Evolutionary conservation across 2,329 filamentous ascomycete genomes (phyloP).

Genomic region (Colletotrichum falcatum): DNA sequence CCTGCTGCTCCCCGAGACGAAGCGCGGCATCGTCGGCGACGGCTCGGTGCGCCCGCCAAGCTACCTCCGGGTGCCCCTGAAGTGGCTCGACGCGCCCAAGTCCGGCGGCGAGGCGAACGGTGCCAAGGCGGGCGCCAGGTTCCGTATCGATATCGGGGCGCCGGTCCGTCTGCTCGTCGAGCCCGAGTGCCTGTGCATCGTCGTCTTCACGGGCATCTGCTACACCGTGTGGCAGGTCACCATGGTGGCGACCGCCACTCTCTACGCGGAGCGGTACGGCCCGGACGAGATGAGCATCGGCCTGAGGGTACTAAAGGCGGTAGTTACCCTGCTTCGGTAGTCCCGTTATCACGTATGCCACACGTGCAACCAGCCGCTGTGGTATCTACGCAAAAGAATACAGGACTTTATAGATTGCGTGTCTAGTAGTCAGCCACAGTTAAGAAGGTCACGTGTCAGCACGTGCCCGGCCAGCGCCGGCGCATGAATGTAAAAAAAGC

Average conservation of each 20-base stretch:
- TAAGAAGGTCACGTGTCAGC: too few species aligned
- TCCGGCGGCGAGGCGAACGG: too few species aligned
- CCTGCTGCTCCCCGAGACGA: conserved; percentile 6
- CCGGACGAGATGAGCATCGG: conserved; percentile 4
- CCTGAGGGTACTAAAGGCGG: too few species aligned
- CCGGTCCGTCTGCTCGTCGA: conserved; percentile 1
- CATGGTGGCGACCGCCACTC: conserved; percentile 7
- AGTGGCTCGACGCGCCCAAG: background rate
- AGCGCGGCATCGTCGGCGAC: conserved; percentile 7
- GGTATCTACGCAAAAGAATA: too few species aligned
- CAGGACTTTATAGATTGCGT: too few species aligned
- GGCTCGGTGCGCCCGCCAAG: background rate
- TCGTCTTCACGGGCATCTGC: background rate
- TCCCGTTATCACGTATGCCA: too few species aligned
- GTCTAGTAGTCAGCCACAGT: too few species aligned
- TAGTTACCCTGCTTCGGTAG: too few species aligned
- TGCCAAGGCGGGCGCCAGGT: background rate
- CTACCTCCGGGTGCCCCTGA: background rate
- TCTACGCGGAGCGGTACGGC: conserved; percentile 3
- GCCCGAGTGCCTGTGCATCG: conserved; percentile 10
- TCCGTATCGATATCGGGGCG: background rate
- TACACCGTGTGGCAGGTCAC: conserved; percentile 12
- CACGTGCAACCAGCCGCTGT: too few species aligned
- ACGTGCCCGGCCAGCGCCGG: too few species aligned
- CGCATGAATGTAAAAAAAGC: too few species aligned